Base-by-base conservation (phyloP, 2,329 filamentous ascomycete species). In the Daldinia sp. region DNA sequence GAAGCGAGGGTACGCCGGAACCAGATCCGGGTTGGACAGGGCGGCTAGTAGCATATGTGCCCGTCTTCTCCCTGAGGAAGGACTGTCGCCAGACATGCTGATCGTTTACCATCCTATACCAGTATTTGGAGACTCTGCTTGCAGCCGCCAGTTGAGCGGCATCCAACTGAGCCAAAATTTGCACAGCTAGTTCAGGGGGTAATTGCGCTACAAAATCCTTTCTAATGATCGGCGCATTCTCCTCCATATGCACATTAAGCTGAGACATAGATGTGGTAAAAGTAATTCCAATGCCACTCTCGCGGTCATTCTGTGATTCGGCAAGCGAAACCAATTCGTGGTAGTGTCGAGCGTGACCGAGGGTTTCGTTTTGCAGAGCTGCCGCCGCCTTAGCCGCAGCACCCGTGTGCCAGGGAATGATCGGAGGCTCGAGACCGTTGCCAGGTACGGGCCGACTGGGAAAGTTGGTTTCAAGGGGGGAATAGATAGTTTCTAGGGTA, bases 41-140 rank as follows among this genome's bases (percentile, higher is more conserved):
- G 0, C 75, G 75, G 58, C 84, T 81, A 3, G 85, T 88, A 17
- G 87, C 87, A 73, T 85, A 89, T 0, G 86, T 87, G 25, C 75
- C 75, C 0, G 86, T 85, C 73, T 86, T 88, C 70, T 88, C 85
- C 13, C 86, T 79, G 29, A 89, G 74, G 70, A 88, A 89, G 1
- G 85, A 87, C 70, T 87, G 83, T 13, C 86, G 81, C 87, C 87
- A 90, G 47, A 90, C 81, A 70, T 88, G 84, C 68, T 84, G 83
- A 65, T 85, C 85, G 25, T 75, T 71, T 3, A 81, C 75, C 1
- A 83, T 73, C 10, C 72, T 60, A 35, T 78, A 72, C 87, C 87
- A 90, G 4, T 68, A 66, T 25, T 71, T 78, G 10, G 81, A 87
- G 1, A 89, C 87, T 19, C 74, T 71, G 47, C 80, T 79, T 1